phyloP scores from a whole-genome alignment of 1,284 basidiomycete genomes.

The Rhodotorula sp. region DNA sequence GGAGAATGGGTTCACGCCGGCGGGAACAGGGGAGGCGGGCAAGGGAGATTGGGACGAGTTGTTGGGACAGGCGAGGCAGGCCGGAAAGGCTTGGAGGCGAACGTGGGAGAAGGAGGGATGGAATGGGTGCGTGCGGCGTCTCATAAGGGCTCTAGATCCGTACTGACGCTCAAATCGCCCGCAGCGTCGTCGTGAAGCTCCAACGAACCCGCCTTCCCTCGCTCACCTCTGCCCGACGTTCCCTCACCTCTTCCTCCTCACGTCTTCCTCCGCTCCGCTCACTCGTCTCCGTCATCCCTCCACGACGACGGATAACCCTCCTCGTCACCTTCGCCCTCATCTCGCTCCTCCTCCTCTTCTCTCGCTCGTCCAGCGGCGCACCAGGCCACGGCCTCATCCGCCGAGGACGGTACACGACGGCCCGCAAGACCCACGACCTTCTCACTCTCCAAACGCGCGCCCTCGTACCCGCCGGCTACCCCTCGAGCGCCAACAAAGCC shows the following conservation, averaged over 20 bases:
- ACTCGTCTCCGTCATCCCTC: constrained; percentile 11
- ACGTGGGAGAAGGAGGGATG: constrained; percentile 23
- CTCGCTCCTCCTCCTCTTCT: constrained; percentile 20
- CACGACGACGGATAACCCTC: constrained; percentile 14
- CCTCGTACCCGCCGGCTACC: neutral
- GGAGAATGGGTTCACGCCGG: constrained; percentile 8
- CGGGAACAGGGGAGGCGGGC: neutral
- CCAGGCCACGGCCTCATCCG: neutral
- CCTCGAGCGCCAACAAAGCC: constrained; percentile 18
- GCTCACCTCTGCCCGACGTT: constrained; percentile 2
- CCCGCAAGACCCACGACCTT: neutral
- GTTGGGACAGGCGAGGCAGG: constrained; percentile 1
- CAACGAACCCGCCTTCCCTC: neutral
- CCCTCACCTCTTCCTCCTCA: constrained; percentile 5
- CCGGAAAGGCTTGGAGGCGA: constrained; percentile 10
- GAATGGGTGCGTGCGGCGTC: constrained; percentile 12
- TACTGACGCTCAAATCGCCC: too few relatives aligned
- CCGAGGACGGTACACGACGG: neutral
- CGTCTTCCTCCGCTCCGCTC: neutral
- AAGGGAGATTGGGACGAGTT: constrained; percentile 17
- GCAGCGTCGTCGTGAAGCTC: neutral
- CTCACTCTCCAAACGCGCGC: neutral
- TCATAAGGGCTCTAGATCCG: neutral
- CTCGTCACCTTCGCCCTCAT: constrained; percentile 15
- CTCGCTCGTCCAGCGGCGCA: neutral